Evolutionary conservation across 345 rosid genomes (phyloP), one percentile per base, ranked within the genome.

Genomic region (Eucalyptus viminalis): DNA sequence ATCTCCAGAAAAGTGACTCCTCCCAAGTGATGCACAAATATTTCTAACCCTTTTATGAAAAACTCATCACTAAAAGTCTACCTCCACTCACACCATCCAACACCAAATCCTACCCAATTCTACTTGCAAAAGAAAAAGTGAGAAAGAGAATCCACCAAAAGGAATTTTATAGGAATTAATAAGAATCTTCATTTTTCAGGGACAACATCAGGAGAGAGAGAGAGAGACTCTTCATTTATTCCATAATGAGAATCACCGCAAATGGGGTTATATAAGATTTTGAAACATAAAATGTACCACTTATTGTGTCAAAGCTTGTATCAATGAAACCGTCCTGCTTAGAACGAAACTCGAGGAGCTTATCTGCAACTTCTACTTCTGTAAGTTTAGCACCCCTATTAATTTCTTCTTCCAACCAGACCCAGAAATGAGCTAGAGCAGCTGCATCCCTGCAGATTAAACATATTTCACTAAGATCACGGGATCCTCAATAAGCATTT

Each of bases 231-330:
- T 21, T 76, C 24, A 37, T 62, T 56, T 24, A 34, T 69, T 69
- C 44, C 86, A 72, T 69, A 49, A 88, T 53, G 76, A 88, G 72
- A 25, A 40, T 22, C 22, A 45, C 89, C 47, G 27, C 13, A 47
- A 53, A 53, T 17, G 25, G 56, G 49, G 44, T 37, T 44, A 72
- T 56, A 6, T 12, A 69, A 34, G 49, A 25, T 31, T 44, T 53
- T 44, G 65, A 80, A 72, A 37, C 53, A 67, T 80, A 88, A 86
- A 89, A 91, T 76, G 88, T 95, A 97, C 99, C 99, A 87, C 99
- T 96, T 90, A 97, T 97, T 81, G 99, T 96, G 91, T 97, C 99
- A 29, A 97, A 97, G 93, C 99, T 97, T 88, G 99, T 97, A 92
- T 97, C 99, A 87, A 95, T 49, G 91, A 97, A 97, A 88, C 98